A percentile compares a stretch with the other conserved stretches of the same genome.
Evolutionary conservation across 345 rosid genomes (phyloP).

Genomic region (Syzygium aromaticum): DNA sequence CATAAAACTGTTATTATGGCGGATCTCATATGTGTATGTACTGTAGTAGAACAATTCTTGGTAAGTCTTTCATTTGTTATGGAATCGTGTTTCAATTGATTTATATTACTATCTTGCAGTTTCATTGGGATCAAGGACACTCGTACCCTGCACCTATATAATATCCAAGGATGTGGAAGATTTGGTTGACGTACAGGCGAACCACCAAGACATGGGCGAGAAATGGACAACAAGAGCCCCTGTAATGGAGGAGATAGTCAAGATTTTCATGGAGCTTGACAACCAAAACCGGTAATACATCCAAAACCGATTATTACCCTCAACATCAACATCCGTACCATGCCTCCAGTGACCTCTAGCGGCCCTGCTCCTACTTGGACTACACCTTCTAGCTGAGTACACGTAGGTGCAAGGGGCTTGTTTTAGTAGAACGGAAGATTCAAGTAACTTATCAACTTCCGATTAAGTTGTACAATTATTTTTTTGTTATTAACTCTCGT

Average conservation of each 20-base stretch:
- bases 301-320: conserved; percentile 16
- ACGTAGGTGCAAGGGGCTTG: background rate
- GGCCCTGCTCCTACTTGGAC: conserved; percentile 22
- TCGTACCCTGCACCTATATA: conserved; percentile 51
- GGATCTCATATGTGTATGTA: background rate
- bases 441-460: background rate
- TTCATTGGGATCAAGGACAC: conserved; percentile 48
- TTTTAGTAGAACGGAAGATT: background rate
- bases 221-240: conserved; percentile 40
- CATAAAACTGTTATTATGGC: background rate
- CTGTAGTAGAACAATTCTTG: background rate
- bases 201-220: conserved; percentile 69
- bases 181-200: conserved; percentile 55
- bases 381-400: background rate
- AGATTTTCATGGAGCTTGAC: conserved; percentile 52
- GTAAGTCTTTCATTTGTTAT: background rate
- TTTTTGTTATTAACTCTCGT: background rate
- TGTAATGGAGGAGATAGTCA: conserved; percentile 60
- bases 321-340: conserved; percentile 38
- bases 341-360: conserved; percentile 32
- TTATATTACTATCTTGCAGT: conserved; percentile 7
- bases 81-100: background rate
- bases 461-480: background rate
- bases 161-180: conserved; percentile 46
- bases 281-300: conserved; percentile 33